Evolutionary conservation across 306 rosid genomes (phyloP).

Genomic region (Sophora flavescens): DNA sequence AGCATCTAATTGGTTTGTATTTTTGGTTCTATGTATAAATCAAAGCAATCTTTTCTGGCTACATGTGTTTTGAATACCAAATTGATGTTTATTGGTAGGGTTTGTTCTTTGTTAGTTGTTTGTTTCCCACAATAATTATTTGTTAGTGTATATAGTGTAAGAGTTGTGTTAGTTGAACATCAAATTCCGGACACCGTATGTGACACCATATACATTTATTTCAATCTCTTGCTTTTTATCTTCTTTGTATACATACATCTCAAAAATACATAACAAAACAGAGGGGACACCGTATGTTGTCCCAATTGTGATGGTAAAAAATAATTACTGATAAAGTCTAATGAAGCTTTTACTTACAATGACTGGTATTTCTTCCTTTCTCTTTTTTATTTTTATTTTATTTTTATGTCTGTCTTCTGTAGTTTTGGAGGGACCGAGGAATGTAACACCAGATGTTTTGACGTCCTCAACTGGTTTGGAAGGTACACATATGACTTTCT

Average conservation of each 20-base stretch:
- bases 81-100: neutral
- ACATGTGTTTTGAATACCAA: neutral
- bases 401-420: conserved; percentile 38
- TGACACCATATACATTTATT: too few species aligned
- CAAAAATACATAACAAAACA: too few species aligned
- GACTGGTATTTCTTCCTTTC: conserved; percentile 24
- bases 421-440: conserved; percentile 90
- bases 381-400: conserved; percentile 7
- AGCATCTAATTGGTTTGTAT: neutral
- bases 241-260: too few species aligned
- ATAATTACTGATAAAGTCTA: too few species aligned
- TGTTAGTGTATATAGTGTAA: conserved; percentile 5
- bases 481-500: conserved; percentile 59
- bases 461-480: conserved; percentile 89
- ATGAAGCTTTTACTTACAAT: conserved; percentile 30
- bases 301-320: too few species aligned
- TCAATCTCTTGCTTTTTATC: too few species aligned
- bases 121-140: conserved; percentile 25
- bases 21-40: conserved; percentile 8
- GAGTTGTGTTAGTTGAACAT: too few species aligned
- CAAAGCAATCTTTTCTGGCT: conserved; percentile 31
- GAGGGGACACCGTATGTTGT: too few species aligned
- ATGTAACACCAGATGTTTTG: conserved; percentile 80
- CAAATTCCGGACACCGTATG: too few species aligned
- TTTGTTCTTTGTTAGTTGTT: conserved; percentile 29